A percentile compares a stretch with the other conserved stretches of the same genome.
These are phyloP conservation scores for Diaporthe sp. DNA, from an alignment of 2,329 filamentous ascomycete genomes.

Conservation along the genomic window DNA sequence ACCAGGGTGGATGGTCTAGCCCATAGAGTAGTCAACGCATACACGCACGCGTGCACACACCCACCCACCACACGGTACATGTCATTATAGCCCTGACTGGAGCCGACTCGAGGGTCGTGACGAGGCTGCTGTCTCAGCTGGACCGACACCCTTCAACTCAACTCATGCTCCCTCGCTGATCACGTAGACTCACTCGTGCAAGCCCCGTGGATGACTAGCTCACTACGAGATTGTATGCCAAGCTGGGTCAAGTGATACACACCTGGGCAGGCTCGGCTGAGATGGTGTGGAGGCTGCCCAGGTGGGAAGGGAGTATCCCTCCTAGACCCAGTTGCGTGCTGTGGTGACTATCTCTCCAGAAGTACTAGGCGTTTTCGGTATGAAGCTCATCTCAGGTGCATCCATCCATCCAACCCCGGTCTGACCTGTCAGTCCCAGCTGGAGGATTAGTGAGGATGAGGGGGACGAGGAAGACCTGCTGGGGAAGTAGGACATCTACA, in stretches of 20 bases:
- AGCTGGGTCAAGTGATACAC: constrained; percentile 36
- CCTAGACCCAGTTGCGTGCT: background rate
- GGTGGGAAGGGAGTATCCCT: constrained; percentile 6
- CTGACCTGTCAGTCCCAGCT: constrained; percentile 2
- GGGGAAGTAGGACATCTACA: background rate
- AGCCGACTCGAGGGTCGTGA: constrained; percentile 1
- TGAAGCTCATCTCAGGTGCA: constrained; percentile 29
- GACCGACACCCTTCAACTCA: background rate
- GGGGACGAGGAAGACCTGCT: background rate
- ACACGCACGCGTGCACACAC: background rate
- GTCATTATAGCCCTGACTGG: background rate
- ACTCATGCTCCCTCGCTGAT: constrained; percentile 12
- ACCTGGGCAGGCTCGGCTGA: constrained; percentile 18
- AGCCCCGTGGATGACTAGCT: constrained; percentile 16
- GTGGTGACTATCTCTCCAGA: background rate
- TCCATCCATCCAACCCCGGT: background rate
- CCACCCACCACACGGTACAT: background rate
- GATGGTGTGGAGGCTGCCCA: constrained; percentile 25
- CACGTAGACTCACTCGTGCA: constrained; percentile 18
- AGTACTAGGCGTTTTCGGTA: constrained; percentile 8
- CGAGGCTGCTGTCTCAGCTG: constrained; percentile 36
- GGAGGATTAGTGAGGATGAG: background rate
- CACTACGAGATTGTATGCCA: constrained; percentile 8
- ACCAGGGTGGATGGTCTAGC: constrained; percentile 12
- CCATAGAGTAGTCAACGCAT: background rate